phyloP scores from a whole-genome alignment of 805 yeast species.

The Yarrowia divulgata region DNA sequence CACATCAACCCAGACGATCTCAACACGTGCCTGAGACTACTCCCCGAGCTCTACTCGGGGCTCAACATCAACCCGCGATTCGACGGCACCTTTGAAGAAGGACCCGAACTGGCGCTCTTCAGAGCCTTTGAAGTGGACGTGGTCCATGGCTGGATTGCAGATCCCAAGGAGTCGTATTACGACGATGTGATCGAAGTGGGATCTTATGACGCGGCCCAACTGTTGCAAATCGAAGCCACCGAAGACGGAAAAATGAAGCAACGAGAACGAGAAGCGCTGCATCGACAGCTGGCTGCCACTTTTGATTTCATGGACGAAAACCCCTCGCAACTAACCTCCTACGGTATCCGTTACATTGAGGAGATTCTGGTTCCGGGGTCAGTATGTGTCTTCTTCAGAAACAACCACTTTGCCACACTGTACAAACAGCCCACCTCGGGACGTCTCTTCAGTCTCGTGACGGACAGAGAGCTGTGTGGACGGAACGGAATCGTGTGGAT shows the following conservation, averaged over 20 bases:
- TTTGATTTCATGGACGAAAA: constrained; percentile 64
- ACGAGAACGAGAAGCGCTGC: constrained; percentile 45
- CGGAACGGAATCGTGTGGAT: constrained; percentile 75
- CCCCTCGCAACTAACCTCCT: constrained; percentile 75
- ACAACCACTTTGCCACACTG: constrained; percentile 85
- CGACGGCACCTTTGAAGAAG: constrained; percentile 60
- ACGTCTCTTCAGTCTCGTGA: constrained; percentile 69
- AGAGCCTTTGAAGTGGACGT: constrained; percentile 64
- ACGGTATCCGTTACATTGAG: constrained; percentile 64
- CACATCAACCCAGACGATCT: constrained; percentile 48
- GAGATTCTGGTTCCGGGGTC: constrained; percentile 59
- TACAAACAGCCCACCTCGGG: constrained; percentile 51
- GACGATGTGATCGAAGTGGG: constrained; percentile 50
- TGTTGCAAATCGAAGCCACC: constrained; percentile 58
- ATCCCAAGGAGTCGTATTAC: constrained; percentile 53
- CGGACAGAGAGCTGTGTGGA: constrained; percentile 64
- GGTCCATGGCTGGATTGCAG: constrained; percentile 86
- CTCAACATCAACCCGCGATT: constrained; percentile 75
- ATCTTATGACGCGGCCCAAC: constrained; percentile 68
- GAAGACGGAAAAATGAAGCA: constrained; percentile 47
- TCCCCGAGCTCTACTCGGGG: constrained; percentile 75
- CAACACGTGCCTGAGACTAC: constrained; percentile 57
- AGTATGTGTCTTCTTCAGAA: constrained; percentile 78
- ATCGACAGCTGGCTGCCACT: constrained; percentile 41
- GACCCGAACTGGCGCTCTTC: constrained; percentile 63